Percentiles rank a stretch among this genome's conserved stretches.
Conservation (phyloP, 345 rosid genomes). For the Zanthoxylum bungeanum region DNA sequence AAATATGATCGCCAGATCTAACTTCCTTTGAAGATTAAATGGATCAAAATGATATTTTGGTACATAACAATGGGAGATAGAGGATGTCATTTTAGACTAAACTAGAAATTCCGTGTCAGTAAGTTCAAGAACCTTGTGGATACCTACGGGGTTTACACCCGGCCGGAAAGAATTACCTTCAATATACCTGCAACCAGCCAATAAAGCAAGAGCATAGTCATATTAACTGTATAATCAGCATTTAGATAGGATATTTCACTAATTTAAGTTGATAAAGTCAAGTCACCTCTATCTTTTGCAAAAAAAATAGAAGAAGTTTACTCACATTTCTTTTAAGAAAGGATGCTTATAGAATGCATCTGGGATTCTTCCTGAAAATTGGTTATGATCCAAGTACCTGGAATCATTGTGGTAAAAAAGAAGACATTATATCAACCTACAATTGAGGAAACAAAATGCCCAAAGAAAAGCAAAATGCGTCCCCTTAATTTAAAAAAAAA, state of each 20-base stretch:
- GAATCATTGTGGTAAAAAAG: constrained; percentile 15
- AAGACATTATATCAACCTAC: neutral
- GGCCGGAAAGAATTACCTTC: constrained; percentile 82
- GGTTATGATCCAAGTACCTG: constrained; percentile 98
- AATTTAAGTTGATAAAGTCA: neutral
- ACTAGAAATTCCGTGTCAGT: constrained; percentile 78
- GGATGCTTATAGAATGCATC: constrained; percentile 79
- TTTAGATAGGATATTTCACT: neutral
- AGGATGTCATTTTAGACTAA: constrained; percentile 1
- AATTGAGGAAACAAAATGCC: neutral
- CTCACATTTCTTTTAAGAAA: constrained; percentile 91
- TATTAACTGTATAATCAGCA: neutral
- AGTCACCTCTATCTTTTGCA: too few species aligned
- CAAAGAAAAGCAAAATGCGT: neutral
- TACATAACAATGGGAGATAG: neutral
- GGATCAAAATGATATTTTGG: neutral
- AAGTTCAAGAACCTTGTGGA: constrained; percentile 80
- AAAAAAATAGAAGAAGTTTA: too few species aligned
- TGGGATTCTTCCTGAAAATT: constrained; percentile 83
- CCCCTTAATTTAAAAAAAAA: neutral
- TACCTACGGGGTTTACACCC: constrained; percentile 80
- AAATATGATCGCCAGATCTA: neutral
- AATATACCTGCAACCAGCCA: constrained; percentile 56
- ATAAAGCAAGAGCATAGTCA: neutral
- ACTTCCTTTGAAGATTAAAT: neutral